Base-by-base conservation (phyloP, 2,329 filamentous ascomycete genomes). In the Diaporthe velutina region DNA sequence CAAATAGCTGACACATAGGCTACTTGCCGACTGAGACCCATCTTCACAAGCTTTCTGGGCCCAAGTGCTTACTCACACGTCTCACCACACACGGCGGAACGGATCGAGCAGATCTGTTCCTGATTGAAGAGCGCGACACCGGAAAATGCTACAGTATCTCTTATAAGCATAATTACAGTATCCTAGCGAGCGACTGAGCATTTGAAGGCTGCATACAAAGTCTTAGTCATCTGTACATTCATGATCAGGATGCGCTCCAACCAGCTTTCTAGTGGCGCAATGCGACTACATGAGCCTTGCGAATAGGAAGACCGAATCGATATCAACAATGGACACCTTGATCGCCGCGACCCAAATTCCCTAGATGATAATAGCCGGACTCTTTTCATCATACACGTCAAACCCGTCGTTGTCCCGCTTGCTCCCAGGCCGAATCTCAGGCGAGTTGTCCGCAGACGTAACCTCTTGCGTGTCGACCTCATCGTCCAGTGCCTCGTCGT, bases 401-500 rank as follows among this genome's bases (percentile, higher is more conserved):
- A 40, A 28, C 1, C 48, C 64, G n/a, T 28, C n/a, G 2, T n/a
- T n/a, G 64, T 17, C 35, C 4, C 30, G 45, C 64, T n/a, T 54
- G n/a, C 45, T 68, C 3, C 64, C 48, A 40, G 64, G 64, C 33
- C 64, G 64, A 22, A 68, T 54, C 15, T 40, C 48, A 9, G 64
- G 48, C 2, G 45, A 68, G n/a, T 68, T 40, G 33, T 68, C 48
- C n/a, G 48, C 48, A 4, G 48, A 67, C 19, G 15, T 7, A 1
- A 40, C 35, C 28, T 70, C 38, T 12, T 60, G 42, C 30, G 35
- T 52, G 4, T 70, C 71, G 7, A 61, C 38, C 5, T 73, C 50
- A 22, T 50, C 77, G 4, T 86, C 83, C 60, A 87, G 71, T 1
- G 79, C 68, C 74, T 85, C 82, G n/a, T 83, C 83, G 50, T 81